Conservation (phyloP, 2,329 filamentous ascomycete genomes). For the Diaporthe nobilis region DNA sequence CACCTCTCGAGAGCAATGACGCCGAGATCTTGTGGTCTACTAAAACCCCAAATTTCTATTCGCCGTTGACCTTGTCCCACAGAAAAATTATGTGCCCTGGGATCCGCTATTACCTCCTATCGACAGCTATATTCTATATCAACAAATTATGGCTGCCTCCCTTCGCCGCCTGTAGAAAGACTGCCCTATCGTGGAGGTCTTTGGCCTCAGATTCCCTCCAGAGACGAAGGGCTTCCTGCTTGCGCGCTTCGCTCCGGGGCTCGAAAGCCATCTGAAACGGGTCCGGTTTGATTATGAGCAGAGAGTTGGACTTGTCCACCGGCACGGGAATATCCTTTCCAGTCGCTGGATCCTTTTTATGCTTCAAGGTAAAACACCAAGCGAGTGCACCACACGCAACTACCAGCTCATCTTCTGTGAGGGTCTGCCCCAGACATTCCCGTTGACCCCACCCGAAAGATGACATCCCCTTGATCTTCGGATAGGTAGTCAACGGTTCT, state of each 20-base stretch:
- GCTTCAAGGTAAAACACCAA: slow-evolving; percentile 16
- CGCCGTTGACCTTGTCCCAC: too few relatives aligned
- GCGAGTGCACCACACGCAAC: slow-evolving; percentile 15
- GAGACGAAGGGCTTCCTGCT: slow-evolving; percentile 15
- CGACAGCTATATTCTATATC: too few relatives aligned
- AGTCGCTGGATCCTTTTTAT: not conserved
- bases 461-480: not conserved
- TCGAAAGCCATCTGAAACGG: slow-evolving; percentile 15
- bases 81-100: too few relatives aligned
- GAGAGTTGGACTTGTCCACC: not conserved
- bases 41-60: too few relatives aligned
- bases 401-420: slow-evolving; percentile 23
- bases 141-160: not conserved
- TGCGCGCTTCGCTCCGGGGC: slow-evolving; percentile 5
- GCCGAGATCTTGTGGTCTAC: too few relatives aligned
- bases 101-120: too few relatives aligned
- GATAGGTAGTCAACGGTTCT: not conserved
- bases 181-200: not conserved
- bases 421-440: not conserved
- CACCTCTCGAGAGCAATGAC: too few relatives aligned
- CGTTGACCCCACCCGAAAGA: slow-evolving; percentile 2
- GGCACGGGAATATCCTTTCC: not conserved
- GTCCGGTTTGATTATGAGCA: not conserved
- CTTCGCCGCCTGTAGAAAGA: not conserved
- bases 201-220: slow-evolving; percentile 6